Base-by-base conservation (phyloP, 192 early-diverging fungal species). In the Spizellomyces punctatus region DNA sequence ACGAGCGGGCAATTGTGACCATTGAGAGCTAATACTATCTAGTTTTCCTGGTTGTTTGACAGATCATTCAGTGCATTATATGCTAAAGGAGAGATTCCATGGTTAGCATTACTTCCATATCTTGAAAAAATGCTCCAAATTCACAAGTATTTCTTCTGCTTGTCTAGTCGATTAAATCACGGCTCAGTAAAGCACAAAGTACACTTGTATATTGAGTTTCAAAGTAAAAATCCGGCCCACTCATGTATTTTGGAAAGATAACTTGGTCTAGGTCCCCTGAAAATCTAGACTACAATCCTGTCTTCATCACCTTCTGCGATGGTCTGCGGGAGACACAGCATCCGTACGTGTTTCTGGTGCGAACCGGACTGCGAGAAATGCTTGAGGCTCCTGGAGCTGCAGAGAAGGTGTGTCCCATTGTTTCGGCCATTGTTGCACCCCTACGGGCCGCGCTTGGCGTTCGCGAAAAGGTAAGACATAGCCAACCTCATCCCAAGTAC, bases 141-240 rank as follows among this genome's bases (percentile, higher is more conserved):
- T 36, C 27, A 36, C 27, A 36, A 36, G 27, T 36, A 36, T 36
- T 36, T 36, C 27, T 36, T 36, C n/a, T 8, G 21, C 19, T 2
- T 19, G n/a, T 57, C 55, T 46, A 73, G 73, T 59, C 64, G 75
- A n/a, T 67, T 80, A 1, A 62, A 80, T 36, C 79, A 80, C 49
- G 79, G 79, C 10, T 80, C 79, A 16, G 75, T 80, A 42, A 80
- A 80, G 55, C 79, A 80, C 63, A 76, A 76, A 52, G 59, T 78
- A 6, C 17, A 36, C 27, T 14, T 41, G 1, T 4, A 61, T 2
- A 61, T 61, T 14, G 14, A 27, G 2, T 4, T 61, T 2, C 27
- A 36, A 16, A 55, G 16, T 55, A 55, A 19, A n/a, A 16, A 55
- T 19, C 0, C 19, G 54, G 54, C 19, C 19, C 12, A 64, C 44